These are phyloP conservation scores for Vigna unguiculata DNA, from an alignment of 306 rosid genomes.

Conservation along the genomic window DNA sequence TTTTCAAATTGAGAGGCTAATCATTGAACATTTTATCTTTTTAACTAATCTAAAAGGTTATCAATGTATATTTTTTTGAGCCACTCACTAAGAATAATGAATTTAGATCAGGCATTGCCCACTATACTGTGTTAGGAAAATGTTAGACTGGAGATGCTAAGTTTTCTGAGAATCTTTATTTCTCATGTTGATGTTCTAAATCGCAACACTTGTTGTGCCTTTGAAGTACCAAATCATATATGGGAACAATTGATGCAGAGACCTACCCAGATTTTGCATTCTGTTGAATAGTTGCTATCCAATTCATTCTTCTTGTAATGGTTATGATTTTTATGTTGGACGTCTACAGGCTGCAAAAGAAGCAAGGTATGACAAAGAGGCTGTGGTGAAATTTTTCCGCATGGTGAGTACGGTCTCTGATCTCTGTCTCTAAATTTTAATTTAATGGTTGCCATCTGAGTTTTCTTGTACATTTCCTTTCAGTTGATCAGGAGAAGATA, in stretches of 20 bases:
- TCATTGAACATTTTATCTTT: constrained; percentile 16
- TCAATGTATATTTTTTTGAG: not conserved
- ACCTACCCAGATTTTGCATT: constrained; percentile 20
- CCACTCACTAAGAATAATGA: constrained; percentile 24
- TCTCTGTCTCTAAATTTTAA: not conserved
- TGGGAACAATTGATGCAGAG: constrained; percentile 14
- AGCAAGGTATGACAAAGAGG: constrained; percentile 96
- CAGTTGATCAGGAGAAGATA: constrained; percentile 96
- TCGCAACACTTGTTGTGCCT: not conserved
- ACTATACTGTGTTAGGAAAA: constrained; percentile 29
- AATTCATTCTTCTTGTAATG: constrained; percentile 12
- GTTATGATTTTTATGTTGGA: constrained; percentile 41
- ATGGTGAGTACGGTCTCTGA: constrained; percentile 62
- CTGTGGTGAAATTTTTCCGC: constrained; percentile 83
- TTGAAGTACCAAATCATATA: constrained; percentile 29
- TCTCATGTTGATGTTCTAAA: constrained; percentile 16
- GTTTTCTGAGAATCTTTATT: constrained; percentile 20
- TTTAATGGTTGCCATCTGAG: constrained; percentile 40
- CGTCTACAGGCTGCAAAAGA: constrained; percentile 90
- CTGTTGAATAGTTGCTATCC: constrained; percentile 32
- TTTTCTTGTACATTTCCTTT: constrained; percentile 43
- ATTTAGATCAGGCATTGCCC: constrained; percentile 29
- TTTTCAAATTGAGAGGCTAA: constrained; percentile 22
- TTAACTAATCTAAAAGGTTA: not conserved
- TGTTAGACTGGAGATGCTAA: constrained; percentile 18